phyloP scores from a whole-genome alignment of 148 eudicot species.

The Rhododendron simsii region DNA sequence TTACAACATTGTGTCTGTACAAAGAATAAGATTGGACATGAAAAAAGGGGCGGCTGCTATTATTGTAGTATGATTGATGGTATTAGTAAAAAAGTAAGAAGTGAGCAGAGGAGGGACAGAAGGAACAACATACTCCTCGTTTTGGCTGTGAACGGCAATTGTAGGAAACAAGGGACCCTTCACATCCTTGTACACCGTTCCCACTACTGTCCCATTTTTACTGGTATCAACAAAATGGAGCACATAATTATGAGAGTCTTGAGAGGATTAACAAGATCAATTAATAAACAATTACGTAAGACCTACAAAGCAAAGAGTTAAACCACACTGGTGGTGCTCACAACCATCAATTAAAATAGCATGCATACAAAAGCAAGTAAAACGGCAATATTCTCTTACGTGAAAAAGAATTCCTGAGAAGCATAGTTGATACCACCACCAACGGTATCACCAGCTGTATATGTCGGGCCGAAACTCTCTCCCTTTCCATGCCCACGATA shows the following conservation, averaged over 20 bases:
- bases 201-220: constrained; percentile 71
- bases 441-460: constrained; percentile 70
- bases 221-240: constrained; percentile 34
- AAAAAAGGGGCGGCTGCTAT: neutral
- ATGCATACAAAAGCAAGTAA: constrained; percentile 11
- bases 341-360: constrained; percentile 9
- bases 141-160: constrained; percentile 90
- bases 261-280: constrained; percentile 11
- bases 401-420: constrained; percentile 84
- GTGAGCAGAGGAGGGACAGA: neutral
- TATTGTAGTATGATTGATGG: neutral
- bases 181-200: constrained; percentile 62
- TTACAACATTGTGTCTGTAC: neutral
- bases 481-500: constrained; percentile 88
- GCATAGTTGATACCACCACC: constrained; percentile 93
- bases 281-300: neutral
- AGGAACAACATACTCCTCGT: constrained; percentile 80
- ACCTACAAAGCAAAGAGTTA: neutral
- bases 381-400: constrained; percentile 47
- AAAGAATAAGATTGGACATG: neutral
- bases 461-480: constrained; percentile 77
- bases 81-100: neutral
- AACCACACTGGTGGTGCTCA: constrained; percentile 9
- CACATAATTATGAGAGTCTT: neutral
- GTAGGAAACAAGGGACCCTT: constrained; percentile 88